Evolutionary conservation across 768 basidiomycete species (phyloP), one percentile per base, ranked within the genome.

Genomic region (Calocybe cyanea): DNA sequence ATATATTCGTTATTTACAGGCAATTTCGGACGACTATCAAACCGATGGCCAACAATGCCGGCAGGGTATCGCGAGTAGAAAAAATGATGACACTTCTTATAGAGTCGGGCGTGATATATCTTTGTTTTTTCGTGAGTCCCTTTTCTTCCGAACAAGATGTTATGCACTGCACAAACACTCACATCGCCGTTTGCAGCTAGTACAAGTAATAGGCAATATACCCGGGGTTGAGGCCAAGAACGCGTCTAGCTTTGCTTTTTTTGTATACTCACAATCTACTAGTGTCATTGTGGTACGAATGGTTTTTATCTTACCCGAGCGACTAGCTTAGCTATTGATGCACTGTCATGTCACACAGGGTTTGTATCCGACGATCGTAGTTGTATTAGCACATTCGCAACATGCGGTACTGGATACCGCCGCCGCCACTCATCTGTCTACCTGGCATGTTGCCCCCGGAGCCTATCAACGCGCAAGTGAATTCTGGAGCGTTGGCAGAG

Each of bases 1-100:
- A 23, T 10, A 24, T 7, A 21, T 8, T 17, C 37, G 34, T 7
- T 25, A 2, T 31, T 4, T 15, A 39, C 19, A 46, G 45, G 45
- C 25, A 46, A 17, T 46, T 38, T 28, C 30, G 45, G 17, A 24
- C 28, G 4, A 38, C 38, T 13, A 38, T 46, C 2, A 38, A 37
- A 13, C 45, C 45, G 7, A 7, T 40, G 38, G 19, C 39, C 7
- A 10, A 24, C 17, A 28, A 6, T 5, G 34, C 34, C 15, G 18
- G 45, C 32, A n/a, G 30, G 21, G 38, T 9, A 40, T 39, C 45
- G 7, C 37, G 30, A 3, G 38, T 46, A 10, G 45, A 39, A 2
- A 46, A 39, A 23, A 30, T 46, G 7, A 46, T 46, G 45, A 40
- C 33, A n/a, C 38, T 46, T 7, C 45, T 46, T 15, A 15, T 46